Evolutionary conservation across 1,284 basidiomycete species (phyloP).

Genomic region (Sanghuangporus sanghuang): DNA sequence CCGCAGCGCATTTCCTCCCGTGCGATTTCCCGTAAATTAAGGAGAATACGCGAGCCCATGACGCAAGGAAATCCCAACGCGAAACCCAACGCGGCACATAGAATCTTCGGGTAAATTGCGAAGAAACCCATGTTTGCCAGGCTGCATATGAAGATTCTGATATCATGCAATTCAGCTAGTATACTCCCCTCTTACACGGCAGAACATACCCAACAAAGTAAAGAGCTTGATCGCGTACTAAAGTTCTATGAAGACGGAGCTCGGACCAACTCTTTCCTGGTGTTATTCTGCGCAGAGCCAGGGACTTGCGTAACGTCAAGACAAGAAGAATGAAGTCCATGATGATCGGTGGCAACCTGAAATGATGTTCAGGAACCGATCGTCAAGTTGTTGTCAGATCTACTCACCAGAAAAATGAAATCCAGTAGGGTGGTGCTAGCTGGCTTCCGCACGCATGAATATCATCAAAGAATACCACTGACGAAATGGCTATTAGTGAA

Average conservation of each 20-base stretch:
- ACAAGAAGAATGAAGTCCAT: constrained; percentile 4
- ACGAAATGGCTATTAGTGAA: background rate
- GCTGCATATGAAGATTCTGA: constrained; percentile 6
- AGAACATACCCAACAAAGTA: constrained; percentile 11
- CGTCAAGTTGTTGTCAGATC: background rate
- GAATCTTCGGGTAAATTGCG: background rate
- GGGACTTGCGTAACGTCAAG: constrained; percentile 6
- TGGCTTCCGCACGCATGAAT: background rate
- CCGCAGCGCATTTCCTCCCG: constrained; percentile 5
- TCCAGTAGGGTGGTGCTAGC: background rate
- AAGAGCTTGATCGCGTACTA: constrained; percentile 10
- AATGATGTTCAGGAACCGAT: background rate
- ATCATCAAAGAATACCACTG: background rate
- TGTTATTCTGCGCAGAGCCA: background rate
- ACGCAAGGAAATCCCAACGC: constrained; percentile 11
- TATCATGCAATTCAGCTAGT: background rate
- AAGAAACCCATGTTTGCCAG: constrained; percentile 2
- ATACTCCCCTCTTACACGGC: background rate
- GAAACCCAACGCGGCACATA: constrained; percentile 3
- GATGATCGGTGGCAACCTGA: constrained; percentile 5
- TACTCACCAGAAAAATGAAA: constrained; percentile 2
- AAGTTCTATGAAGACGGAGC: background rate
- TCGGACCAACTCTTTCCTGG: background rate
- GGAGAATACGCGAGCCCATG: constrained; percentile 5
- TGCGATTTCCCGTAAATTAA: constrained; percentile 9